phyloP scores from a whole-genome alignment of 345 rosid genomes.

The Erucastrum elatum region DNA sequence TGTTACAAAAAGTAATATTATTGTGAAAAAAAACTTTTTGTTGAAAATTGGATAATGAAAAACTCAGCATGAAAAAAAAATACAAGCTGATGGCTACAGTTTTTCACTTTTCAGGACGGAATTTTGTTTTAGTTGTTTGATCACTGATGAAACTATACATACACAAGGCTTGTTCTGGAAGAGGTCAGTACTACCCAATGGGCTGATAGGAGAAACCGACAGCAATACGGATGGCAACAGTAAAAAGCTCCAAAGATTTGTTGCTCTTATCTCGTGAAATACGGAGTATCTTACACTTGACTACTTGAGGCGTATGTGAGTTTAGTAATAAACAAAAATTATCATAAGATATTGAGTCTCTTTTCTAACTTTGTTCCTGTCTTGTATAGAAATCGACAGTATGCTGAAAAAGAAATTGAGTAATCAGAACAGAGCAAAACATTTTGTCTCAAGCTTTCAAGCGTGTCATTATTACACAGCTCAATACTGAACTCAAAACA shows the following conservation, averaged over 20 bases:
- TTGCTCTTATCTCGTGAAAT: background rate
- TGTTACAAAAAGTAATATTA: background rate
- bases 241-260: conserved; percentile 20
- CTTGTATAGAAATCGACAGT: background rate
- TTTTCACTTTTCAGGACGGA: background rate
- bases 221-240: conserved; percentile 55
- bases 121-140: background rate
- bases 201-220: background rate
- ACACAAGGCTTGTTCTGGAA: background rate
- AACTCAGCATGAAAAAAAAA: background rate
- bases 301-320: background rate
- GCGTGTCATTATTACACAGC: conserved; percentile 12
- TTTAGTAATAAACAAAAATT: background rate
- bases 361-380: background rate
- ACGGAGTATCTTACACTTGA: background rate
- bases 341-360: background rate
- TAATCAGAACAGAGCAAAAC: conserved; percentile 12
- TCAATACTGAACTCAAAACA: conserved; percentile 14
- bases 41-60: background rate
- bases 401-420: background rate
- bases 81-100: background rate
- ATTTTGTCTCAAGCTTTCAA: too few species aligned
- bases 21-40: background rate
- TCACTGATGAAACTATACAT: background rate
- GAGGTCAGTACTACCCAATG: background rate